phyloP scores from a whole-genome alignment of 2,329 filamentous ascomycete species.

The Xylaria polymorpha region DNA sequence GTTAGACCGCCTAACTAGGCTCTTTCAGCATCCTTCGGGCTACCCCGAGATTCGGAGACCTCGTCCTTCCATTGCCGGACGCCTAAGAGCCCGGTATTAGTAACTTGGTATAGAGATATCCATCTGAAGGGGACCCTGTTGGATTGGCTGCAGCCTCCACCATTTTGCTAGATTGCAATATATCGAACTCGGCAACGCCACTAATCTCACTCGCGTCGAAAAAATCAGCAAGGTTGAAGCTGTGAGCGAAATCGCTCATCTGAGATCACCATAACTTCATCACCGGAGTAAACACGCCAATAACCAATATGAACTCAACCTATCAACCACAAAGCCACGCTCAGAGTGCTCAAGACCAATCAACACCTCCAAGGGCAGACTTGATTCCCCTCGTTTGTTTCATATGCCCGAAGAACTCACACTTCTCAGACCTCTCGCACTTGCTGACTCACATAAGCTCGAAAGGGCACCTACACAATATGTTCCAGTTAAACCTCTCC shows the following conservation, averaged over 20 bases:
- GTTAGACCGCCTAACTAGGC: not conserved
- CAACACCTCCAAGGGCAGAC: conserved; percentile 15
- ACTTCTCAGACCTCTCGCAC: conserved; percentile 91
- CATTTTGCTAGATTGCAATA: not conserved
- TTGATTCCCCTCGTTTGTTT: conserved; percentile 79
- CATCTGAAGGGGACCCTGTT: not conserved
- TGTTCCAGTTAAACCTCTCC: conserved; percentile 83
- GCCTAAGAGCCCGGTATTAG: not conserved
- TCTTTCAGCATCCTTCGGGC: not conserved
- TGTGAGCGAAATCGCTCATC: conserved; percentile 9
- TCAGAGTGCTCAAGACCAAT: conserved; percentile 14
- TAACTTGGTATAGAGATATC: not conserved
- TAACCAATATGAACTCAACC: conserved; percentile 30
- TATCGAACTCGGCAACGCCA: not conserved
- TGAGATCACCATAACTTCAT: conserved; percentile 7
- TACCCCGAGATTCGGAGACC: not conserved
- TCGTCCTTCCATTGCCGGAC: not conserved
- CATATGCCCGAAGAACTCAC: conserved; percentile 82
- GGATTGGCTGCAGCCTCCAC: not conserved
- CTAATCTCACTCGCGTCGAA: not conserved
- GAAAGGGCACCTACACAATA: conserved; percentile 88
- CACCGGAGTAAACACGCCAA: not conserved
- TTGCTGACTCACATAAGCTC: conserved; percentile 92
- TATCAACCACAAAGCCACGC: conserved; percentile 22
- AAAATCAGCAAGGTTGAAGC: not conserved